These are phyloP conservation scores for Amaranthus palmeri DNA, from an alignment of 148 eudicot genomes.

Conservation along the genomic window DNA sequence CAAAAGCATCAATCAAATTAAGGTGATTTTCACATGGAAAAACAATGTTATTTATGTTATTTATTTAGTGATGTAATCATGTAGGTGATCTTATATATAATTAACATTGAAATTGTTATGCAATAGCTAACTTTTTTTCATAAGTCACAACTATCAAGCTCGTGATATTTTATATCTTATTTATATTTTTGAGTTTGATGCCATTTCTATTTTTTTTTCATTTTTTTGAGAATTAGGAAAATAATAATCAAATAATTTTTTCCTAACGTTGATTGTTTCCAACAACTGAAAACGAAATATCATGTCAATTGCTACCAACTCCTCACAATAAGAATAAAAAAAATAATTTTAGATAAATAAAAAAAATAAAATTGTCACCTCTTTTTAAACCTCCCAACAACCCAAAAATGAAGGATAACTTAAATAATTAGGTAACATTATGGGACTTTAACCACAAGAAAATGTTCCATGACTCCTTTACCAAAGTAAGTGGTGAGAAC, in stretches of 20 bases:
- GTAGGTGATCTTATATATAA: background rate
- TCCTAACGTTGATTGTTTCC: background rate
- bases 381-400: background rate
- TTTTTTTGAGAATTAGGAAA: background rate
- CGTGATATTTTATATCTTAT: conserved; percentile 1
- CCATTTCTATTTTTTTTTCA: conserved; percentile 1
- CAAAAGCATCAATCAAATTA: too few species aligned
- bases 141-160: conserved; percentile 9
- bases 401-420: conserved; percentile 25
- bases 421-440: conserved; percentile 35
- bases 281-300: conserved; percentile 5
- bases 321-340: background rate
- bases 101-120: background rate
- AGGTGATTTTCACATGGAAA: too few species aligned
- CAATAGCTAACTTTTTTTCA: background rate
- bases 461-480: conserved; percentile 24
- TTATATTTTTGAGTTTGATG: conserved; percentile 12
- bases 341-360: background rate
- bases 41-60: background rate
- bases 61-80: background rate
- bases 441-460: conserved; percentile 37
- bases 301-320: conserved; percentile 9
- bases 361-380: too few species aligned
- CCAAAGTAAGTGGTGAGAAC: conserved; percentile 26
- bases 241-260: background rate